Conservation (phyloP, 192 early-diverging fungal species). For the Hyaloraphidium curvatum region DNA sequence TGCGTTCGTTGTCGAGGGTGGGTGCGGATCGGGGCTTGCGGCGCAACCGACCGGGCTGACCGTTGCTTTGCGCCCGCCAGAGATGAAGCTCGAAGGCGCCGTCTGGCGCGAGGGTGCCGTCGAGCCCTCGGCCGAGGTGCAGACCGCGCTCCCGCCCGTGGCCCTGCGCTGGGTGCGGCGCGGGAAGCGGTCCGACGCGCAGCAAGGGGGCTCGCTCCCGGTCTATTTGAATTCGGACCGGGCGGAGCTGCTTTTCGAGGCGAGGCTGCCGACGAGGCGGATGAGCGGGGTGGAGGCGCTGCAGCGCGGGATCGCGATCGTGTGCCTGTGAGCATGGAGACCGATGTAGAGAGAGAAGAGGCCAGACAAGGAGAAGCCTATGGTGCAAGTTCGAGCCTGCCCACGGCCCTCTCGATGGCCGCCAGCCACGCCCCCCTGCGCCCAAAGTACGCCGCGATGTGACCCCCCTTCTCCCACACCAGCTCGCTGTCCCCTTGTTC, state of each 20-base stretch:
- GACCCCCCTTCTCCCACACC: too few species aligned
- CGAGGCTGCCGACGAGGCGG: constrained; percentile 14
- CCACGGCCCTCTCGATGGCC: too few species aligned
- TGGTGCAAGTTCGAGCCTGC: too few species aligned
- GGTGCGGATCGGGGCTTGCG: neutral
- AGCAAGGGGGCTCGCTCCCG: constrained; percentile 18
- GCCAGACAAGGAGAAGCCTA: too few species aligned
- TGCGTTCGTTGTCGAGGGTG: constrained; percentile 18
- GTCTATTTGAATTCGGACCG: constrained; percentile 51
- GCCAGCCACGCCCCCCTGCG: too few species aligned
- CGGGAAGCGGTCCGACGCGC: neutral
- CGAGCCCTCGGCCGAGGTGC: neutral
- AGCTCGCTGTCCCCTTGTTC: too few species aligned
- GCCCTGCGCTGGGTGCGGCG: neutral
- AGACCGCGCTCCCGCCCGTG: neutral
- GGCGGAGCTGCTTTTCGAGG: constrained; percentile 32
- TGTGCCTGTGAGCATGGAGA: too few species aligned
- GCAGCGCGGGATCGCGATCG: too few species aligned
- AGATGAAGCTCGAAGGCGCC: neutral
- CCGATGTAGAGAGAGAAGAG: too few species aligned
- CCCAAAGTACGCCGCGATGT: too few species aligned
- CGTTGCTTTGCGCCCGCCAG: neutral
- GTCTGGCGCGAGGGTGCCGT: neutral
- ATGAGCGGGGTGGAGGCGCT: too few species aligned
- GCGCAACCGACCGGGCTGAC: constrained; percentile 13